Conservation (phyloP, 1,284 basidiomycete species). For the Ceratobasidium sp. region DNA sequence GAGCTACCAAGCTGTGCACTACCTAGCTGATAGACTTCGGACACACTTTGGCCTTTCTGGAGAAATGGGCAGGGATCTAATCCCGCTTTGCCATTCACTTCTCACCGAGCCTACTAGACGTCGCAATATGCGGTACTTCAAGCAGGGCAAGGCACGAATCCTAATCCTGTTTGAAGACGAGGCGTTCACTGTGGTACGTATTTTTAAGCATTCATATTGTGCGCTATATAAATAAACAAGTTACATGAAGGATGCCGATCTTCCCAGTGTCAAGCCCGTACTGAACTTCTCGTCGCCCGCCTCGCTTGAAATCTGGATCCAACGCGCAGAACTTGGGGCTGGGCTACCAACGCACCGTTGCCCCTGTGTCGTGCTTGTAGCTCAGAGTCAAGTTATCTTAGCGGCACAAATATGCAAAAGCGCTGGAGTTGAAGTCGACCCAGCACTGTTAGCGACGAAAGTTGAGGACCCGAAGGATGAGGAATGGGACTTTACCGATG, state of each 20-base stretch:
- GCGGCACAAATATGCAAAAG: background rate
- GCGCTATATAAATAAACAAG: too few species aligned
- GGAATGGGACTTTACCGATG: slow-evolving; percentile 3
- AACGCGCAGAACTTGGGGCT: background rate
- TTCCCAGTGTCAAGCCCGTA: background rate
- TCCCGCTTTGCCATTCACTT: background rate
- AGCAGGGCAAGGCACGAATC: background rate
- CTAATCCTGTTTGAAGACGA: background rate
- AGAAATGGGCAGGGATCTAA: background rate
- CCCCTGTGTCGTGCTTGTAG: background rate
- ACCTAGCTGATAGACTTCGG: background rate
- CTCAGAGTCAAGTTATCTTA: background rate
- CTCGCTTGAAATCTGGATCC: background rate
- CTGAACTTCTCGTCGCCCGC: background rate
- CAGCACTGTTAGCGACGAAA: background rate
- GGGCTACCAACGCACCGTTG: background rate
- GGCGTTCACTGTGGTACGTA: slow-evolving; percentile 12
- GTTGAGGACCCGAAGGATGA: too few species aligned
- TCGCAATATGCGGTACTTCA: background rate
- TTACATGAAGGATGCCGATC: slow-evolving; percentile 18
- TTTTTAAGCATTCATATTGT: background rate
- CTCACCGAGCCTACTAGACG: background rate
- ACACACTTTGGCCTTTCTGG: slow-evolving; percentile 1
- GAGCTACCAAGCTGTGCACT: background rate
- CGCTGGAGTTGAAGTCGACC: background rate